Percentiles rank a stretch among this genome's conserved stretches.
Evolutionary conservation across 805 yeast genomes (phyloP).

Genomic region (Starmerella khaoyaiensis): DNA sequence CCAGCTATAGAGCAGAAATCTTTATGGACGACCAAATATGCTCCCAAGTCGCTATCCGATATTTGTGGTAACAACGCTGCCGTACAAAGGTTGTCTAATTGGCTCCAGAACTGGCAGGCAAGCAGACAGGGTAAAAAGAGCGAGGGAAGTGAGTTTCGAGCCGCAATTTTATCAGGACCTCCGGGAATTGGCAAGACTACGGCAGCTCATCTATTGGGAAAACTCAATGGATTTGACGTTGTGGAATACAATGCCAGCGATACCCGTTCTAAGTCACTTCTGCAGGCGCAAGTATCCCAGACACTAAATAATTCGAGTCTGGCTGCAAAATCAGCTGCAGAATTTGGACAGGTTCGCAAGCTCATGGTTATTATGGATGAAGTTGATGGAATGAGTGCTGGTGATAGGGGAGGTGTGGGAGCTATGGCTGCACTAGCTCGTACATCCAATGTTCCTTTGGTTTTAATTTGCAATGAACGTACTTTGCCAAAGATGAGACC

Average conservation of each 20-base stretch:
- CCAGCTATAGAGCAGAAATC: neutral
- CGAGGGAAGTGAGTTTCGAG: constrained; percentile 59
- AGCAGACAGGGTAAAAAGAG: constrained; percentile 40
- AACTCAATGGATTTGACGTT: constrained; percentile 63
- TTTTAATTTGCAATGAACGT: constrained; percentile 86
- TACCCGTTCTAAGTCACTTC: constrained; percentile 68
- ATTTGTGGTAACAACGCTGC: constrained; percentile 84
- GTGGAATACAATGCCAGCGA: constrained; percentile 84
- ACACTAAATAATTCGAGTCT: constrained; percentile 73
- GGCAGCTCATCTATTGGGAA: constrained; percentile 73
- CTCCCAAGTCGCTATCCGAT: constrained; percentile 63
- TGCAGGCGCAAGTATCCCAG: constrained; percentile 55
- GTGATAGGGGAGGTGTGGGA: constrained; percentile 98
- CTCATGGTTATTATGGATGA: constrained; percentile 93
- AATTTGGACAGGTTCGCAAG: constrained; percentile 34
- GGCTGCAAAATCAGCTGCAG: constrained; percentile 48
- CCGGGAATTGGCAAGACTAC: constrained; percentile 93
- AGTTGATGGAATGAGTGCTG: constrained; percentile 98
- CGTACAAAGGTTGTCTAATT: constrained; percentile 48
- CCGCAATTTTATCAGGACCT: constrained; percentile 82
- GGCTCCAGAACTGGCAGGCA: constrained; percentile 70
- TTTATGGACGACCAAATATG: constrained; percentile 87
- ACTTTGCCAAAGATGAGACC: constrained; percentile 91
- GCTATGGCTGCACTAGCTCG: constrained; percentile 78
- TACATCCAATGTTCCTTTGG: constrained; percentile 77